Conservation (phyloP, 371 early-diverging fungal species). For the Mortierella sp. region DNA sequence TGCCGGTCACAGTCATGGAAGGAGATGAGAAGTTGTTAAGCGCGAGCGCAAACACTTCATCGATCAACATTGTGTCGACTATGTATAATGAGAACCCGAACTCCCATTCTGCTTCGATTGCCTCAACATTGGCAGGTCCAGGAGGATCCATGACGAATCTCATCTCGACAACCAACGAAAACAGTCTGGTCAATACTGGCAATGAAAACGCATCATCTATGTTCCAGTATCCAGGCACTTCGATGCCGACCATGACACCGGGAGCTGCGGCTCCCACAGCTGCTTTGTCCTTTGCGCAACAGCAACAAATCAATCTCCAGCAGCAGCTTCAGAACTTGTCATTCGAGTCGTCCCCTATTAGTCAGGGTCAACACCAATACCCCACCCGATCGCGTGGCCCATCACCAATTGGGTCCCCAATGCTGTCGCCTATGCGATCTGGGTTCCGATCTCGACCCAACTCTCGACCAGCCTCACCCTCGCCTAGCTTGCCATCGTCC, state of each 20-base stretch:
- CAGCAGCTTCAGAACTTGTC: neutral
- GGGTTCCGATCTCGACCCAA: conserved; percentile 50
- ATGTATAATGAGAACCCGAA: conserved; percentile 57
- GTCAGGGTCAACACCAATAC: neutral
- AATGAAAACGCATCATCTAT: neutral
- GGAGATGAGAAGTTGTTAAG: conserved; percentile 59
- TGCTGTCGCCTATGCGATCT: conserved; percentile 45
- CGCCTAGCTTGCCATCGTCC: conserved; percentile 3
- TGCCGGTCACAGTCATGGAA: conserved; percentile 66
- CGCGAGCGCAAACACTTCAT: conserved; percentile 53
- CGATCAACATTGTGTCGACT: conserved; percentile 61
- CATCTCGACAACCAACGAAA: neutral
- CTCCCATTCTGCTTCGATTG: neutral
- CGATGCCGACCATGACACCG: neutral
- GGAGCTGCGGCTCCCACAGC: neutral
- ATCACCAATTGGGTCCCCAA: conserved; percentile 43
- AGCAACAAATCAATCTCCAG: too few relatives aligned
- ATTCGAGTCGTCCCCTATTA: too few relatives aligned
- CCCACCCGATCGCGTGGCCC: conserved; percentile 20
- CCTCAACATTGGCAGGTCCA: neutral
- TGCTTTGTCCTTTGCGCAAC: too few relatives aligned
- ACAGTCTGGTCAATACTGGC: neutral
- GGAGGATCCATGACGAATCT: neutral
- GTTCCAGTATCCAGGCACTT: conserved; percentile 6
- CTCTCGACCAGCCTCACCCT: conserved; percentile 45